Evolutionary conservation across 139 green algal species (phyloP).

Genomic region (Choricystis sp.): DNA sequence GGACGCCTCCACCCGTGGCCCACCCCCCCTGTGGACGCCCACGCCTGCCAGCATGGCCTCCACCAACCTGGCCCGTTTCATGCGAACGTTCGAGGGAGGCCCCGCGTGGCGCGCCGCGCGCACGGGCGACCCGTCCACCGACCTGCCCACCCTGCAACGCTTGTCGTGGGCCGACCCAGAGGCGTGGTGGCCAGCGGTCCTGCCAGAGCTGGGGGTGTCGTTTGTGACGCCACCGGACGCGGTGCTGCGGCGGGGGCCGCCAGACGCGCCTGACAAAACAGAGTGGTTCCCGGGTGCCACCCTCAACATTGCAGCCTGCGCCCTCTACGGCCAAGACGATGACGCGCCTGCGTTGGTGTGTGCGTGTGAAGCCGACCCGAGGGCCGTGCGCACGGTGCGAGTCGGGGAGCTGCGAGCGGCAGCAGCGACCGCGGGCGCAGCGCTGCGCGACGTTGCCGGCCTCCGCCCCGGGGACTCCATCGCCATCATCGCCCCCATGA

Average conservation of each 20-base stretch:
- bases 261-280: constrained; percentile 15
- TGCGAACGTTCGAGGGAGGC: constrained; percentile 21
- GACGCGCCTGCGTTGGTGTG: constrained; percentile 47
- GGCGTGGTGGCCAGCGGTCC: constrained; percentile 35
- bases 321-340: constrained; percentile 20
- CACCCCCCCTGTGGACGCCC: constrained; percentile 43
- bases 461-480: constrained; percentile 42
- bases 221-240: constrained; percentile 24
- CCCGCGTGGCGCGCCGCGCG: background rate
- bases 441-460: constrained; percentile 14
- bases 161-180: constrained; percentile 35
- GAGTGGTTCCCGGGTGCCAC: constrained; percentile 56
- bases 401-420: constrained; percentile 24
- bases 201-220: constrained; percentile 24
- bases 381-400: constrained; percentile 23
- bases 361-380: constrained; percentile 38
- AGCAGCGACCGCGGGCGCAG: constrained; percentile 19
- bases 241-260: constrained; percentile 8
- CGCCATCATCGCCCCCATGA: constrained; percentile 72
- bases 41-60: background rate
- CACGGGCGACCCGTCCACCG: constrained; percentile 4
- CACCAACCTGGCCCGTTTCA: constrained; percentile 46
- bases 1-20: constrained; percentile 23
- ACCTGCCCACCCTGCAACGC: constrained; percentile 36
- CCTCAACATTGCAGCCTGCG: constrained; percentile 62